Evolutionary conservation across 805 yeast species (phyloP), one percentile per base, ranked within the genome.

Genomic region (Candida sonorensis): DNA sequence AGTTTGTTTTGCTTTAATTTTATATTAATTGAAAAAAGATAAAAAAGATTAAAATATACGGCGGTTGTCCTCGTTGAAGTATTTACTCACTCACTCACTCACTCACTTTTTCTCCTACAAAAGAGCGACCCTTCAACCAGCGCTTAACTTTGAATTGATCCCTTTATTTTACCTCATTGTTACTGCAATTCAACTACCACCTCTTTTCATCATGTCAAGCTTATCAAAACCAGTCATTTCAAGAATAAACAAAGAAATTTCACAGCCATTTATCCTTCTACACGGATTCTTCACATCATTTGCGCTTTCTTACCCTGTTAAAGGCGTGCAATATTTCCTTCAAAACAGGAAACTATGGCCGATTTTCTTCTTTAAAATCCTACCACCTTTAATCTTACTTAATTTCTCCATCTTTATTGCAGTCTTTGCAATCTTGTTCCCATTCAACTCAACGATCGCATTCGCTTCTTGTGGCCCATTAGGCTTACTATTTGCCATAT

Each of bases 321-420:
- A 45, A 33, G 61, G 59, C 1, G 31, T 55, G 4, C 11, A 23
- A 3, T 51, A 50, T 23, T 54, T 53, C 31, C 38, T 45, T 17
- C 37, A 40, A 22, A 41, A 50, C 27, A 45, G 48, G 5, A 40
- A 35, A 13, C 26, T 54, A n/a, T 45, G 52, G 46, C 59, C 58
- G 10, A 17, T 51, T 3, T 47, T 44, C 18, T 16, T 50, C 18
- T 16, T 50, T 10, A 42, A 51, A 2, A 26, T 52, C 24, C 5
- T 51, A 12, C 48, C 51, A 9, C 51, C 56, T 2, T 37, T 45
- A 12, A 21, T 48, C 20, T 26, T 48, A 5, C 32, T 50, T 12
- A 46, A 46, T 28, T 12, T 40, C n/a, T 27, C 45, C 6, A 47
- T 44, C 8, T 44, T 47, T 23, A 14, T 34, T 9, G 29, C 41